phyloP scores from a whole-genome alignment of 2,329 filamentous ascomycete species.

The Arthrobotrys iridis region DNA sequence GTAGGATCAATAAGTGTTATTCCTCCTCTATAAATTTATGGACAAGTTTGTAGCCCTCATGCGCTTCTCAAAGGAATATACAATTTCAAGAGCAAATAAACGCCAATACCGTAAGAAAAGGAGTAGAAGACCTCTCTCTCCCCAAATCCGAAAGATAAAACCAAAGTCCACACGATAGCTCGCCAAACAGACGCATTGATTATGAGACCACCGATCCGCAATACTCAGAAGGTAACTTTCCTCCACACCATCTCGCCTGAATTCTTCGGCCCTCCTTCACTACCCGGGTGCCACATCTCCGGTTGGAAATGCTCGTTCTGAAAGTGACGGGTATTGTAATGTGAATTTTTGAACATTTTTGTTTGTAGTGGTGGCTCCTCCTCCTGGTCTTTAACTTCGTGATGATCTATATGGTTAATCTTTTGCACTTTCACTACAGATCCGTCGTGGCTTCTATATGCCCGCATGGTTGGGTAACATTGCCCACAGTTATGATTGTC shows the following conservation, averaged over 20 bases:
- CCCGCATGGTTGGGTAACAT: neutral
- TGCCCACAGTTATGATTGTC: neutral
- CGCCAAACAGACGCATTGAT: no score
- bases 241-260: neutral
- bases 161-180: no score
- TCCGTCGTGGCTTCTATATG: constrained; percentile 13
- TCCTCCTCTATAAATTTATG: neutral
- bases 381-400: neutral
- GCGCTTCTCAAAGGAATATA: neutral
- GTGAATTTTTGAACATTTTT: constrained; percentile 70
- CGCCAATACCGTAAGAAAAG: neutral
- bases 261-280: constrained; percentile 3
- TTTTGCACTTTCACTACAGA: neutral
- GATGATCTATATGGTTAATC: neutral
- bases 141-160: no score
- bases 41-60: neutral
- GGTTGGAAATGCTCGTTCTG: constrained; percentile 72
- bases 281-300: constrained; percentile 62
- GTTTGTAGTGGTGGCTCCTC: constrained; percentile 32
- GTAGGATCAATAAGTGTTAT: neutral
- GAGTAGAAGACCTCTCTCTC: no score
- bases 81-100: neutral
- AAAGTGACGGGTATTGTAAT: constrained; percentile 74
- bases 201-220: no score
- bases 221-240: no score